Percentiles rank a stretch among this genome's conserved stretches.
These are phyloP conservation scores for Phytopythium oedochilum DNA, from an alignment of 352 stramenopile species.

Conservation along the genomic window DNA sequence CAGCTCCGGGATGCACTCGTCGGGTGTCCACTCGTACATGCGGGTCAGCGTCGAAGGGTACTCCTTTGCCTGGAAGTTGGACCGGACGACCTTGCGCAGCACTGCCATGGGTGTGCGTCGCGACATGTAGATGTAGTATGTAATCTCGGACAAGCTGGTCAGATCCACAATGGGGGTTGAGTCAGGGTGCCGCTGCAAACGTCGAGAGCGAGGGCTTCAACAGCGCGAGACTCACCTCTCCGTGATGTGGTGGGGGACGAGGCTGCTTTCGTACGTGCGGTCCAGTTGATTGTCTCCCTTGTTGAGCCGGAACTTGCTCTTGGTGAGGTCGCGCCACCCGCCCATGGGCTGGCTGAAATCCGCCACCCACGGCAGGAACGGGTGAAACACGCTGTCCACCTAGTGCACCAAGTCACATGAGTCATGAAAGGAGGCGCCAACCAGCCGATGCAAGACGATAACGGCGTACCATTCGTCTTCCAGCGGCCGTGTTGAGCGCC, in stretches of 20 bases:
- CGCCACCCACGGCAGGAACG: constrained; percentile 95
- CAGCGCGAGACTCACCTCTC: constrained; percentile 54
- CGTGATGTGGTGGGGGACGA: constrained; percentile 91
- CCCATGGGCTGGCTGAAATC: constrained; percentile 70
- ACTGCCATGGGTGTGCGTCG: constrained; percentile 85
- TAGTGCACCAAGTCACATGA: constrained; percentile 5
- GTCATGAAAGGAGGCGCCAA: not conserved
- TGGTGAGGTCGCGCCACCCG: constrained; percentile 87
- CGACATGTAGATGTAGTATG: constrained; percentile 95
- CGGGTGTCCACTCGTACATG: constrained; percentile 93
- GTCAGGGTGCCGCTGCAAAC: not conserved
- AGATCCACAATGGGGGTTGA: too few relatives aligned
- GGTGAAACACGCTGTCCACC: constrained; percentile 82
- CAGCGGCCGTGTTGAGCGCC: constrained; percentile 87
- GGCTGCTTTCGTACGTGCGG: constrained; percentile 83
- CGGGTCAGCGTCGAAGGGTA: constrained; percentile 89
- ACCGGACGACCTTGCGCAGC: constrained; percentile 84
- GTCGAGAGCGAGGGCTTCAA: not conserved
- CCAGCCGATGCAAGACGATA: not conserved
- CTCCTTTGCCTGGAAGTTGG: constrained; percentile 92
- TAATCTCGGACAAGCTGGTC: constrained; percentile 89
- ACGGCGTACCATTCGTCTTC: constrained; percentile 70
- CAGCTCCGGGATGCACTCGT: constrained; percentile 96
- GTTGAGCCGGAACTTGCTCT: constrained; percentile 93
- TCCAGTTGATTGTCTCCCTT: constrained; percentile 94